A percentile compares a stretch with the other conserved stretches of the same genome.
phyloP scores from a whole-genome alignment of 2,329 filamentous ascomycete species.

The Orbilia javanica region DNA sequence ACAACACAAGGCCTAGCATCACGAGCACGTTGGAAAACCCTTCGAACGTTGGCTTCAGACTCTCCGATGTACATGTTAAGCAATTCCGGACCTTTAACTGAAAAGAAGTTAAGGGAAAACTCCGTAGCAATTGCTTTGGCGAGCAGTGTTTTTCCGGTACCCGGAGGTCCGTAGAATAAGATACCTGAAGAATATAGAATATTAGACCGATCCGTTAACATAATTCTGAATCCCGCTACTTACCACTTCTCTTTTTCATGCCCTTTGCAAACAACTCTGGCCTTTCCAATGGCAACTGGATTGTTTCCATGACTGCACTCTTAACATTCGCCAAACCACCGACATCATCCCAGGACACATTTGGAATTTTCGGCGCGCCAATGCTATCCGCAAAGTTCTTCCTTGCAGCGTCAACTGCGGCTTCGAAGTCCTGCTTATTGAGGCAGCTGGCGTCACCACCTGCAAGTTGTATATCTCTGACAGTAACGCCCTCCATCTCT shows the following conservation, averaged over 20 bases:
- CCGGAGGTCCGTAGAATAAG: slow-evolving; percentile 89
- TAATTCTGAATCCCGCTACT: not conserved
- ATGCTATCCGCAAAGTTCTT: slow-evolving; percentile 99
- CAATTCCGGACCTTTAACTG: slow-evolving; percentile 89
- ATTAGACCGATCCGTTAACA: not conserved
- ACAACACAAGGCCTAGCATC: slow-evolving; percentile 90
- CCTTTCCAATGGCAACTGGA: slow-evolving; percentile 88
- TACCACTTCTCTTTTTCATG: slow-evolving; percentile 94
- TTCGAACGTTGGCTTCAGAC: slow-evolving; percentile 89
- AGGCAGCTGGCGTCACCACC: slow-evolving; percentile 85
- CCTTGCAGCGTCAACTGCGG: slow-evolving; percentile 92
- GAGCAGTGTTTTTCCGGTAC: slow-evolving; percentile 90
- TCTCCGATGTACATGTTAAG: slow-evolving; percentile 98
- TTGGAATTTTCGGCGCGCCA: slow-evolving; percentile 96
- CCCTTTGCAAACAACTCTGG: slow-evolving; percentile 96
- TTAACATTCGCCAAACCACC: slow-evolving; percentile 94
- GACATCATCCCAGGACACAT: slow-evolving; percentile 95
- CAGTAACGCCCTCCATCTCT: slow-evolving; percentile 70
- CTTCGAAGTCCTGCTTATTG: slow-evolving; percentile 85
- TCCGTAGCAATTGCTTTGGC: slow-evolving; percentile 94
- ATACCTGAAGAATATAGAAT: slow-evolving; percentile 67
- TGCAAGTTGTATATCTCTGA: slow-evolving; percentile 87
- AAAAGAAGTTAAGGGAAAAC: slow-evolving; percentile 94
- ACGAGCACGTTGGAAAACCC: slow-evolving; percentile 87
- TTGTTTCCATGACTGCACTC: slow-evolving; percentile 96